Evolutionary conservation across 805 yeast genomes (phyloP).

Genomic region (Lipomyces kockii): DNA sequence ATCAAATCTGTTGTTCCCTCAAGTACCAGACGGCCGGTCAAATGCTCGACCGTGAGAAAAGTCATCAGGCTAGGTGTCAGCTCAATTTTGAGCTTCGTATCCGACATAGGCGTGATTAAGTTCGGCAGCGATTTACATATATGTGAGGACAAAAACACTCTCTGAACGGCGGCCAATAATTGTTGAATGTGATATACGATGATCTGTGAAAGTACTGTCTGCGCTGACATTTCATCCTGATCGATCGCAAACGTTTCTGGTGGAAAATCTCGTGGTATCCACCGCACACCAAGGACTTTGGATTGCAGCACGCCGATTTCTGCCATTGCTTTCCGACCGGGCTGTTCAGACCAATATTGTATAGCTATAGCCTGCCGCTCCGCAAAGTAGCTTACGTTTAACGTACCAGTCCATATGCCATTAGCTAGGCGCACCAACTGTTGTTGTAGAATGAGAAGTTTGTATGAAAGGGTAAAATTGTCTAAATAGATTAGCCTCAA

Average conservation of each 20-base stretch:
- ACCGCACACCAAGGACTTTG: constrained; percentile 32
- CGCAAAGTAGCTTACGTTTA: constrained; percentile 62
- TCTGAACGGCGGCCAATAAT: constrained; percentile 24
- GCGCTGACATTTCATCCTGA: constrained; percentile 29
- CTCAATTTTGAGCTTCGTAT: constrained; percentile 26
- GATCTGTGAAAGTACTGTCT: constrained; percentile 28
- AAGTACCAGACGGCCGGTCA: constrained; percentile 34
- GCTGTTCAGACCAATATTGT: constrained; percentile 62
- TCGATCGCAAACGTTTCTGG: constrained; percentile 27
- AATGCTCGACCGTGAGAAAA: constrained; percentile 31
- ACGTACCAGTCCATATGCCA: constrained; percentile 61
- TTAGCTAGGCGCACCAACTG: constrained; percentile 59
- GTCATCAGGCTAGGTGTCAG: constrained; percentile 32
- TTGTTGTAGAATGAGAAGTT: constrained; percentile 56
- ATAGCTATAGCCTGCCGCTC: constrained; percentile 60
- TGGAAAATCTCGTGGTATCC: constrained; percentile 25
- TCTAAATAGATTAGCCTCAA: constrained; percentile 5
- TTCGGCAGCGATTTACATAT: constrained; percentile 21
- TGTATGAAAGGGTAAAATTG: constrained; percentile 35
- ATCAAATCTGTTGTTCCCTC: constrained; percentile 28
- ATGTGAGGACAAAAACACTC: constrained; percentile 15
- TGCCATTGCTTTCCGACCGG: constrained; percentile 54
- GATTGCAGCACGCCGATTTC: constrained; percentile 59
- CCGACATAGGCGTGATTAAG: constrained; percentile 26
- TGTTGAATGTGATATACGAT: constrained; percentile 30